Conservation (phyloP, 768 basidiomycete genomes). For the Russula sp. region DNA sequence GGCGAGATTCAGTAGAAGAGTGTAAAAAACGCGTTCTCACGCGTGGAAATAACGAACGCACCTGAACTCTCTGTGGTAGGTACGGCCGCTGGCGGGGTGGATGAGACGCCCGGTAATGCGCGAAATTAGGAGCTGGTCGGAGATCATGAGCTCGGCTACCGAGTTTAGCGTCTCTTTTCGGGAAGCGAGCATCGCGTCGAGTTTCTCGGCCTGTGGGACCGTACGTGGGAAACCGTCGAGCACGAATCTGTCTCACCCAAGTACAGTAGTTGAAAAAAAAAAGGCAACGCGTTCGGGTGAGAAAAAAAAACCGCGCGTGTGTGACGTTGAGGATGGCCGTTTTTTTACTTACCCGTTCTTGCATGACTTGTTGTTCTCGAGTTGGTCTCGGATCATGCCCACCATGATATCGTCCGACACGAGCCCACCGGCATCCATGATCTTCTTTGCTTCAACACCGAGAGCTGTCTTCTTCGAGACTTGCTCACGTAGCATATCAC, state of each 20-base stretch:
- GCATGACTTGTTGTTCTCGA: slow-evolving; percentile 89
- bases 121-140: slow-evolving; percentile 93
- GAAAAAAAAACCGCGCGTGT: too few relatives aligned
- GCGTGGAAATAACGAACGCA: slow-evolving; percentile 43
- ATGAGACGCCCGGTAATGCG: slow-evolving; percentile 96
- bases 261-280: neutral
- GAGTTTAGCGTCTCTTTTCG: slow-evolving; percentile 88
- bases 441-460: slow-evolving; percentile 90
- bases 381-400: slow-evolving; percentile 93
- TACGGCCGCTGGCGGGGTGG: slow-evolving; percentile 84
- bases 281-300: neutral
- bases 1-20: neutral
- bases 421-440: slow-evolving; percentile 96
- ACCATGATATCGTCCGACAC: slow-evolving; percentile 98
- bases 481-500: slow-evolving; percentile 97
- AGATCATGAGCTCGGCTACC: slow-evolving; percentile 89
- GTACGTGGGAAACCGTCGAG: slow-evolving; percentile 99
- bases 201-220: slow-evolving; percentile 93
- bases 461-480: slow-evolving; percentile 83
- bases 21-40: neutral
- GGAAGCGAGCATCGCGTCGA: slow-evolving; percentile 81
- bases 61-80: slow-evolving; percentile 95
- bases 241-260: slow-evolving; percentile 66
- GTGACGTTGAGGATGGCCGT: neutral
- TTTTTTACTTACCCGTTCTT: slow-evolving; percentile 80